Evolutionary conservation across 208 protist genomes (phyloP), one percentile per base, ranked within the genome.

Genomic region (Leishmania gerbilli): DNA sequence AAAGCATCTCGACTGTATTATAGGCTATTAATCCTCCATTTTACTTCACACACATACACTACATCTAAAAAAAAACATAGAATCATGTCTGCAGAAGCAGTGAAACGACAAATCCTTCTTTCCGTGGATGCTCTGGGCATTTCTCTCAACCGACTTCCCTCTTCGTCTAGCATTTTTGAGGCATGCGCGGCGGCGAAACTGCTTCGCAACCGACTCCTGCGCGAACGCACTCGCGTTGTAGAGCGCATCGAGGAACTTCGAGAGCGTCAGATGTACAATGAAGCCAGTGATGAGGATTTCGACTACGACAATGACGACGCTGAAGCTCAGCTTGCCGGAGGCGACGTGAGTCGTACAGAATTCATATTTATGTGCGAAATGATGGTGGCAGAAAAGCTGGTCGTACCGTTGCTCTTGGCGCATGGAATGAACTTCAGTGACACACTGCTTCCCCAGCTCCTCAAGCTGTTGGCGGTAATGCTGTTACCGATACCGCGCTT

Each of bases 341-440:
- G 74, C 49, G 72, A 53, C 53, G 69, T 81, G 7, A 85, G 58
- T n/a, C 83, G 93, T 24, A 65, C 72, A 19, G 94, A 97, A 76
- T 97, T 95, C 88, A 68, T 91, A 1, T 96, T 95, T 77, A 76
- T 97, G 21, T 85, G 87, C 67, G 94, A 97, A 79, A 88, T 97
- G 88, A 89, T 92, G 84, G 87, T 94, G 21, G 91, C 90, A n/a
- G 94, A 97, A 74, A 93, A 94, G 79, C 74, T 95, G 31, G 90
- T 95, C 6, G 84, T 97, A 71, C 94, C 94, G 2, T 64, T 95
- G n/a, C 82, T 97, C 21, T 77, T 96, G 11, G 92, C 94, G 11
- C 91, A 97, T 83, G 94, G 92, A 5, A 91, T 97, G 89, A 89
- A 85, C 31, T 96, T 90, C 84, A 85, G 81, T 58, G 82, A 89